Percentiles rank a stretch among this genome's conserved stretches.
Evolutionary conservation across 352 stramenopile genomes (phyloP).

Genomic region (Pythium periplocum): DNA sequence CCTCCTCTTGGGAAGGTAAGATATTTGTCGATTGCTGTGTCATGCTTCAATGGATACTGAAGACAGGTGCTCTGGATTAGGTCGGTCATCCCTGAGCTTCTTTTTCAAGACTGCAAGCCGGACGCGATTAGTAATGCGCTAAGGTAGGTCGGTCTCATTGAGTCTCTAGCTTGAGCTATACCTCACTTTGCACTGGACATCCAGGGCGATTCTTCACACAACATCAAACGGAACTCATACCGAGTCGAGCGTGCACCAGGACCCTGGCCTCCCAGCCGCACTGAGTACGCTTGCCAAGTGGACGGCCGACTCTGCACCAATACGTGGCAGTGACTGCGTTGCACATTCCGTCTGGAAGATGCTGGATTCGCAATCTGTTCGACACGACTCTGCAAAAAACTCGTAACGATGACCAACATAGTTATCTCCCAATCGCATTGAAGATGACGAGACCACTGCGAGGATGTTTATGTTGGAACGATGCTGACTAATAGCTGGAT

Average conservation of each 20-base stretch:
- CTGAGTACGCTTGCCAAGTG: slow-evolving; percentile 6
- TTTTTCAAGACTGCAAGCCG: slow-evolving; percentile 54
- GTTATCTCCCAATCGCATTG: too few species aligned
- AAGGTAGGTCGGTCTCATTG: slow-evolving; percentile 2
- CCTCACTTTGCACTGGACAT: too few species aligned
- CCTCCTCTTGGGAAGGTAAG: slow-evolving; percentile 49
- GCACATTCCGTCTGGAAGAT: slow-evolving; percentile 24
- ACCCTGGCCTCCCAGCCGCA: slow-evolving; percentile 2
- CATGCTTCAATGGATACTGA: too few species aligned
- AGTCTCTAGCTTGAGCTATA: too few species aligned
- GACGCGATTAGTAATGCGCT: slow-evolving; percentile 30
- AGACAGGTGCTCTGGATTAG: slow-evolving; percentile 9
- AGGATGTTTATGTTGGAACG: too few species aligned
- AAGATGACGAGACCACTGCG: too few species aligned
- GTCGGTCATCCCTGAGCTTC: slow-evolving; percentile 49
- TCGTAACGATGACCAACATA: too few species aligned
- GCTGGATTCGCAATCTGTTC: background rate
- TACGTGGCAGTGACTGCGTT: slow-evolving; percentile 42
- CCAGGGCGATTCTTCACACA: too few species aligned
- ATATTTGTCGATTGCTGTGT: background rate
- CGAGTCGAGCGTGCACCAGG: too few species aligned
- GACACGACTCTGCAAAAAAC: too few species aligned
- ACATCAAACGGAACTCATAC: too few species aligned
- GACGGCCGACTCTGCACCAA: slow-evolving; percentile 4
- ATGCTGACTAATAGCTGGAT: too few species aligned